Evolutionary conservation across 164 flowering plant genomes (phyloP).

Genomic region (Cinnamomum micranthum): DNA sequence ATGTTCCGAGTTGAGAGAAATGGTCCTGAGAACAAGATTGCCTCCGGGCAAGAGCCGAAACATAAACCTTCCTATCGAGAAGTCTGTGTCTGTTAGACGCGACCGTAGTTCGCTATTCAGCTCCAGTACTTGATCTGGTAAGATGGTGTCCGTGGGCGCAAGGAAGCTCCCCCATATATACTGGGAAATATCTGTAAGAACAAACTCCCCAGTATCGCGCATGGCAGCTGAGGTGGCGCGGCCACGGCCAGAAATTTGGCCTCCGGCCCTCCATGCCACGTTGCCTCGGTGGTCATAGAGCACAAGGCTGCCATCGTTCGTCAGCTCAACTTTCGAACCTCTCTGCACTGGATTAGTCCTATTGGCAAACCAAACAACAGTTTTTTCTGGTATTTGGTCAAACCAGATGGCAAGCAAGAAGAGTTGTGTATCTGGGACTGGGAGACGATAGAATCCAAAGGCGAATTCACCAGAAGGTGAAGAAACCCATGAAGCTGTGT

Average conservation of each 20-base stretch:
- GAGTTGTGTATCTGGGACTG: not conserved
- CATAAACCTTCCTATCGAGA: slow-evolving; percentile 34
- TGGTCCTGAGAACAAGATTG: slow-evolving; percentile 26
- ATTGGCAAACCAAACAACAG: slow-evolving; percentile 31
- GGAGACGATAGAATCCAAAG: not conserved
- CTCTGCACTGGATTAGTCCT: not conserved
- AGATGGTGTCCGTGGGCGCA: slow-evolving; percentile 33
- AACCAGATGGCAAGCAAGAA: slow-evolving; percentile 3
- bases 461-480: not conserved
- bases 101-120: slow-evolving; percentile 14
- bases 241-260: not conserved
- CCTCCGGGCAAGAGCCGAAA: slow-evolving; percentile 21
- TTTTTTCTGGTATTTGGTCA: not conserved
- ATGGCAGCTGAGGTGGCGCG: slow-evolving; percentile 29
- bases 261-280: not conserved
- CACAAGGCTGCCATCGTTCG: not conserved
- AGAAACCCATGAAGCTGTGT: not conserved
- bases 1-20: not conserved
- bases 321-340: slow-evolving; percentile 1
- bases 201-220: slow-evolving; percentile 47
- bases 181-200: slow-evolving; percentile 13
- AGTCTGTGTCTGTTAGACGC: slow-evolving; percentile 19
- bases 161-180: slow-evolving; percentile 10
- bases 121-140: slow-evolving; percentile 34
- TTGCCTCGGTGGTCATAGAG: not conserved